A percentile compares a stretch with the other conserved stretches of the same genome.
Evolutionary conservation across 495 filamentous ascomycete genomes (phyloP).

Genomic region (Penicillium soppii): DNA sequence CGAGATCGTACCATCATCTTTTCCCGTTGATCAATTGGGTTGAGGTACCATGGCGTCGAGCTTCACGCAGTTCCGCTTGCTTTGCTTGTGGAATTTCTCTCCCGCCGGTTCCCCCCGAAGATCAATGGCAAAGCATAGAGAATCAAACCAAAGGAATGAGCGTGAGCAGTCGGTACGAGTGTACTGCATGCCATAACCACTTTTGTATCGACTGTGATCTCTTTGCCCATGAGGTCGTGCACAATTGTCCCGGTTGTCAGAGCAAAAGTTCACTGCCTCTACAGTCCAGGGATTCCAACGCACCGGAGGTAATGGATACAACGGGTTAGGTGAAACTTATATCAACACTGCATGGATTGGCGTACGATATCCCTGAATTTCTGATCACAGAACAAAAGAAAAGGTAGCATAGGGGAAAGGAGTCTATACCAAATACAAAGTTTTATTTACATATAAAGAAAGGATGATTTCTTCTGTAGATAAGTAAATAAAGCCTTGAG

Average conservation of each 20-base stretch:
- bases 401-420: background rate
- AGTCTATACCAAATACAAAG: background rate
- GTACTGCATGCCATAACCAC: conserved; percentile 76
- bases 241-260: conserved; percentile 95
- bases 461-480: no score
- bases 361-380: conserved; percentile 10
- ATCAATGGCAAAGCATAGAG: conserved; percentile 36
- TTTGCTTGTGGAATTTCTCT: conserved; percentile 55
- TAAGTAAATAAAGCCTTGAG: no score
- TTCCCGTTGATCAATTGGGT: conserved; percentile 90
- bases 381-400: background rate
- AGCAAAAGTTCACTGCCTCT: conserved; percentile 39
- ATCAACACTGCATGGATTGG: conserved; percentile 20
- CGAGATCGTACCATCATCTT: conserved; percentile 91
- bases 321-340: conserved; percentile 14
- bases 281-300: background rate
- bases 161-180: conserved; percentile 85
- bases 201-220: conserved; percentile 99
- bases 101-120: conserved; percentile 43
- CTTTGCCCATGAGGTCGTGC: conserved; percentile 86
- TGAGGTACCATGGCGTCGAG: conserved; percentile 80
- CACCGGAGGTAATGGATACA: conserved; percentile 36
- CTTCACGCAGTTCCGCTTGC: conserved; percentile 44
- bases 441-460: no score
- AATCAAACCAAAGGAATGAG: conserved; percentile 62